Base-by-base conservation (phyloP, 352 stramenopile genomes). In the Pythium chondricola region DNA sequence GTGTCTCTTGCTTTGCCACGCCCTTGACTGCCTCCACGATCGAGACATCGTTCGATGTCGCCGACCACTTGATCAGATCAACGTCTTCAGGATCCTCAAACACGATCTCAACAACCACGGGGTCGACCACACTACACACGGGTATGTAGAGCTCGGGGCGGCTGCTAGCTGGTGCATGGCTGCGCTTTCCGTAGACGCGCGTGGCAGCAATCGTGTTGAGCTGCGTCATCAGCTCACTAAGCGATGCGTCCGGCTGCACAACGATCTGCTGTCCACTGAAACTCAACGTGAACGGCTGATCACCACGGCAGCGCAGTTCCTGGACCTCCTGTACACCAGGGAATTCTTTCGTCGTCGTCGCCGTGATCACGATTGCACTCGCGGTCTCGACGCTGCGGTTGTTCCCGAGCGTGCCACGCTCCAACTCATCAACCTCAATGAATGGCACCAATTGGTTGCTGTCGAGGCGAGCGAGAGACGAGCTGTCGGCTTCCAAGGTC, bases 311-410 rank as follows among this genome's bases (percentile, higher is more conserved):
- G 10, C 57, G 17, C 2, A 93, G 47, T n/a, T 65, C 66, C 46
- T 93, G 82, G 0, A 83, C 61, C 46, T 93, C 82, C 35, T 86
- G 76, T 0, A 87, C 59, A 2, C 82, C 82, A 14, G 82, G 74
- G 16, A 85, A 56, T 49, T 88, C 57, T 3, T 67, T 43, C 0
- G 60, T 74, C 0, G 76, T 88, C 8, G 56, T 65, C 48, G 89
- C 56, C 0, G 60, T 67, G 14, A 93, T 60, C 2, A 31, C 36
- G 3, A 85, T 85, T 39, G 71, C 71, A n/a, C 32, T 77, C 6
- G 75, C 82, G 4, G 59, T 54, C 2, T 53, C 63, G 2, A 91
- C 48, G 0, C 75, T 80, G 7, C 79, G 64, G 39, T 93, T 88
- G 54, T 93, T 93, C 1, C 79, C 79, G 0, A 69, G 38, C 0